Percentiles rank a stretch among this genome's conserved stretches.
phyloP scores from a whole-genome alignment of 2,329 filamentous ascomycete genomes.

The Pseudogymnoascus sp. region DNA sequence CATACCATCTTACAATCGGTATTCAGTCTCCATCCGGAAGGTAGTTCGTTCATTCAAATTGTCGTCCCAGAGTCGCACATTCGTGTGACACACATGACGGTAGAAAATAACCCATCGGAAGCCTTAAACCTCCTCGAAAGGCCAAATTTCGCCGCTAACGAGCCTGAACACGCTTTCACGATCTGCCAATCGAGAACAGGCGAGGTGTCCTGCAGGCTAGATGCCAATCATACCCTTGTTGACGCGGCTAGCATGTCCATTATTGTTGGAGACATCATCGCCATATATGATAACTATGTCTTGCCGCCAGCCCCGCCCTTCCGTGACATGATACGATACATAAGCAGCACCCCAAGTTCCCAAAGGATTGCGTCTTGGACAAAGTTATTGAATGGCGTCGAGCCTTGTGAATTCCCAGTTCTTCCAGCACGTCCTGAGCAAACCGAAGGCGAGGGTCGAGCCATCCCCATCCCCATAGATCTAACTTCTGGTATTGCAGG shows the following conservation, averaged over 20 bases:
- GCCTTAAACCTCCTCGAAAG: not conserved
- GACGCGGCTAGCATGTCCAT: constrained; percentile 11
- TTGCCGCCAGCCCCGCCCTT: not conserved
- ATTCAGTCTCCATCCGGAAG: not conserved
- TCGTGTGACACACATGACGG: not conserved
- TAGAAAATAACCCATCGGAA: not conserved
- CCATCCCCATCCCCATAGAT: not conserved
- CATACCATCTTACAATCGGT: constrained; percentile 1
- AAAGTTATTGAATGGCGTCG: constrained; percentile 20
- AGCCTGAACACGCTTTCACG: constrained; percentile 1
- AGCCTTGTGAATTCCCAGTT: constrained; percentile 32
- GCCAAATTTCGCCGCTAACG: not conserved
- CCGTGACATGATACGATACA: not conserved
- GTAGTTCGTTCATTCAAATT: not conserved
- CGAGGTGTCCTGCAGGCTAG: not conserved
- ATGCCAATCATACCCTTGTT: not conserved
- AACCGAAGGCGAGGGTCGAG: constrained; percentile 13
- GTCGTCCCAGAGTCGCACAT: not conserved
- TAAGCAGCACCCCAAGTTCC: not conserved
- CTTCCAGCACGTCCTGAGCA: constrained; percentile 17
- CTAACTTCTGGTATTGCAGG: constrained; percentile 22
- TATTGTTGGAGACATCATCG: constrained; percentile 8
- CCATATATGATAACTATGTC: constrained; percentile 2
- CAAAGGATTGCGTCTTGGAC: constrained; percentile 23
- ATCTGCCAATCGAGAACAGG: constrained; percentile 2